Percentiles rank a stretch among this genome's conserved stretches.
Conservation (phyloP, 306 rosid species). For the Hippophae gyantsensis region DNA sequence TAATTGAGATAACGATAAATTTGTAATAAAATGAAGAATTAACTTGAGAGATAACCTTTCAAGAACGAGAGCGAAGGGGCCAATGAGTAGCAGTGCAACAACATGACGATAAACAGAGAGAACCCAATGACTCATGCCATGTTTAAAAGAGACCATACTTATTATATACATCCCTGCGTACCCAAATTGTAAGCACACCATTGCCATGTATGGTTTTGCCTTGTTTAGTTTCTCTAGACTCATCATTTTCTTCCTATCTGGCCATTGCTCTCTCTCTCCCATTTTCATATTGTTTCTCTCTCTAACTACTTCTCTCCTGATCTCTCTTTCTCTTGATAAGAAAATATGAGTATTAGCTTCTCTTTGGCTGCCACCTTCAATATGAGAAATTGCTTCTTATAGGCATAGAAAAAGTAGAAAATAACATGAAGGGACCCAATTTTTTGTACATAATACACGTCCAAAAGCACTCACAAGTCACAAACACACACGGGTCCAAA, state of each 20-base stretch:
- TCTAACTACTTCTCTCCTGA: not conserved
- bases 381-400: conserved; percentile 32
- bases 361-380: conserved; percentile 11
- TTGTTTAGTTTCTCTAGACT: conserved; percentile 21
- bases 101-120: conserved; percentile 85
- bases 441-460: no score
- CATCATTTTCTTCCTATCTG: not conserved
- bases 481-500: no score
- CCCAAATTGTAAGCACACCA: conserved; percentile 79
- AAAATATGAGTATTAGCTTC: not conserved
- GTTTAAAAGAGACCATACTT: conserved; percentile 78
- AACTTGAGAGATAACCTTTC: conserved; percentile 35
- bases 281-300: conserved; percentile 18
- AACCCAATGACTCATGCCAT: conserved; percentile 87
- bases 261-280: conserved; percentile 28
- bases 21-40: not conserved
- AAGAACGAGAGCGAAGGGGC: conserved; percentile 71
- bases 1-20: no score
- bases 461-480: no score
- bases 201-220: conserved; percentile 76
- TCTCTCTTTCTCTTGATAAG: conserved; percentile 13
- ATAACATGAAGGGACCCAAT: no score
- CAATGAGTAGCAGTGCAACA: conserved; percentile 52
- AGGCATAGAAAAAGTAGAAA: conserved; percentile 10
- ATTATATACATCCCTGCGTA: conserved; percentile 87